A percentile compares a stretch with the other conserved stretches of the same genome.
phyloP scores from a whole-genome alignment of 148 eudicot genomes.

The Rhododendron kiyosumense region DNA sequence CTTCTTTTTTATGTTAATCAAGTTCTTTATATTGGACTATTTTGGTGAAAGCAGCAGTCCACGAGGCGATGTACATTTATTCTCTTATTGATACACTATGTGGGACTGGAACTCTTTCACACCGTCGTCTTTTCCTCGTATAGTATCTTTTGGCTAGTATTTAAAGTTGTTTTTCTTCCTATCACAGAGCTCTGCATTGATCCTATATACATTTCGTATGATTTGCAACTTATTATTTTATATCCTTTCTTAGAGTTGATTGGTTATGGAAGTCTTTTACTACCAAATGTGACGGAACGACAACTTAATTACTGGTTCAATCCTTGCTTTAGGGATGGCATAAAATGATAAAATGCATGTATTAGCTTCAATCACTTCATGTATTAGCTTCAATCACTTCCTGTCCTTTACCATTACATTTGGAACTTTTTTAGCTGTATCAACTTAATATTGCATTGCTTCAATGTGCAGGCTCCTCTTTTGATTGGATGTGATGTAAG shows the following conservation, averaged over 20 bases:
- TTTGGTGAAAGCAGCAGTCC: background rate
- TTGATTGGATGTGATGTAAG: slow-evolving; percentile 92
- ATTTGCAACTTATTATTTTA: background rate
- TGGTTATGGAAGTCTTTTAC: background rate
- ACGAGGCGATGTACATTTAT: background rate
- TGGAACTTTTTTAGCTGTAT: background rate
- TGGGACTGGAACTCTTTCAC: background rate
- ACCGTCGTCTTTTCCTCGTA: no score
- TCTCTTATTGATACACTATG: background rate
- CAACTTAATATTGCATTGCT: slow-evolving; percentile 2
- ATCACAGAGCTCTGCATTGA: background rate
- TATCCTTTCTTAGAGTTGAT: background rate
- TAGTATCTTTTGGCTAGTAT: background rate
- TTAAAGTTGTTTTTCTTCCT: no score
- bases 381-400: background rate
- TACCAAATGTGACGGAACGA: background rate
- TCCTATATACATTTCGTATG: background rate
- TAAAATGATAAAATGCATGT: background rate
- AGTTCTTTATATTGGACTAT: background rate
- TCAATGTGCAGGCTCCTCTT: slow-evolving; percentile 70
- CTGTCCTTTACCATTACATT: background rate
- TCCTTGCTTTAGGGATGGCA: background rate
- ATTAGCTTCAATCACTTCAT: no score
- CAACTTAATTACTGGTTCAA: background rate
- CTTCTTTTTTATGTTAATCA: background rate